These are phyloP conservation scores for Phyllostachys edulis DNA, from an alignment of 176 grass and related monocot species.

Conservation along the genomic window DNA sequence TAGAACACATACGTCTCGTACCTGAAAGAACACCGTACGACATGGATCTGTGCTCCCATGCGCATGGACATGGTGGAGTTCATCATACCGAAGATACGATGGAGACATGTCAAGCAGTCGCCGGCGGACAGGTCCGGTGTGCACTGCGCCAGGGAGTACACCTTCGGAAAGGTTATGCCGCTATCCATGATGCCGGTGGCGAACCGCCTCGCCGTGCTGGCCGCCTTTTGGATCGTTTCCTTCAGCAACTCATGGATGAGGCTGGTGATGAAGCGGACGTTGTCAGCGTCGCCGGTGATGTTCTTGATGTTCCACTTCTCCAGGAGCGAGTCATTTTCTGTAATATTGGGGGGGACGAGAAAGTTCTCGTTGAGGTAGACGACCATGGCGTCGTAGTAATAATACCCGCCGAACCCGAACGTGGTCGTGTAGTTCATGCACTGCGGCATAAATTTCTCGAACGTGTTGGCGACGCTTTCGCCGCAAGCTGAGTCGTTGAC, in stretches of 20 bases:
- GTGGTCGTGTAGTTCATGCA: neutral
- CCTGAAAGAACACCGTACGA: conserved; percentile 8
- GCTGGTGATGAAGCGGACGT: neutral
- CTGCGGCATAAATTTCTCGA: neutral
- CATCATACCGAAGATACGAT: conserved; percentile 4
- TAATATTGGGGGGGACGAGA: neutral
- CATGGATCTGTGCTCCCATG: neutral
- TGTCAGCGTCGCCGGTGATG: neutral
- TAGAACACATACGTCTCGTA: neutral
- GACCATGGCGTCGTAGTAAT: neutral
- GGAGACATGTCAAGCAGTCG: conserved; percentile 21
- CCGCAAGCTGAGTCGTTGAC: conserved; percentile 8
- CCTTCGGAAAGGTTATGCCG: neutral
- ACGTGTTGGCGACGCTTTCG: neutral
- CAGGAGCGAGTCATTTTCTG: neutral
- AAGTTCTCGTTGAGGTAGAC: neutral
- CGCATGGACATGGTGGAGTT: conserved; percentile 7
- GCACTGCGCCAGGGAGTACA: conserved; percentile 27
- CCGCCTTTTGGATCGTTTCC: neutral
- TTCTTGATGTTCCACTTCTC: neutral
- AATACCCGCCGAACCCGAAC: too few species aligned
- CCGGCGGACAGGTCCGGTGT: conserved; percentile 30
- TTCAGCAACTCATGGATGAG: neutral
- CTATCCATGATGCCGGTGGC: conserved; percentile 11
- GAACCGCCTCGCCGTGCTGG: neutral